phyloP scores from a whole-genome alignment of 345 rosid genomes.

The Eucalyptus camaldulensis region DNA sequence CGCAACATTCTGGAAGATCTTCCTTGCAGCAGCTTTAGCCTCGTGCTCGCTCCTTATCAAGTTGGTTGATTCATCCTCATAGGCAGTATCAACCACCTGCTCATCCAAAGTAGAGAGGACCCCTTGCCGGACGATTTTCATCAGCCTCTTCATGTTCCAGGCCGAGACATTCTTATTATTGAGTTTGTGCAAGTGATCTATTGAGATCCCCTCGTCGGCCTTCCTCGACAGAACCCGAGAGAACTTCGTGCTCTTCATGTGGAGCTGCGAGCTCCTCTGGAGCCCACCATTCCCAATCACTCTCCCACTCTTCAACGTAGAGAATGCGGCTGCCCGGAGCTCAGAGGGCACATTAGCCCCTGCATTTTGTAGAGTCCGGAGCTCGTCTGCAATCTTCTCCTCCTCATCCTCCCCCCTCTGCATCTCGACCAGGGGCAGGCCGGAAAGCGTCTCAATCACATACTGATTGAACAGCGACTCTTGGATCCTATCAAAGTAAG shows the following conservation, averaged over 20 bases:
- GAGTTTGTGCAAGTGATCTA: constrained; percentile 59
- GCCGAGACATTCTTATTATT: constrained; percentile 76
- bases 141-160: constrained; percentile 95
- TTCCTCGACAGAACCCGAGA: constrained; percentile 9
- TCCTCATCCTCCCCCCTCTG: constrained; percentile 32
- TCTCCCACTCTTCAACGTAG: constrained; percentile 1
- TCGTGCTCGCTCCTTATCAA: constrained; percentile 67
- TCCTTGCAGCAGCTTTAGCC: constrained; percentile 85
- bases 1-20: constrained; percentile 73
- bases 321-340: constrained; percentile 34
- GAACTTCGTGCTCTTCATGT: constrained; percentile 6
- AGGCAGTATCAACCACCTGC: constrained; percentile 24
- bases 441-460: constrained; percentile 73
- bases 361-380: constrained; percentile 38
- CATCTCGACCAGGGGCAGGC: constrained; percentile 60
- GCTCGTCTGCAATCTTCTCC: constrained; percentile 33
- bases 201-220: constrained; percentile 26
- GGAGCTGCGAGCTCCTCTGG: constrained; percentile 6
- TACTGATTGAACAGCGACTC: constrained; percentile 72
- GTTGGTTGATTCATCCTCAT: constrained; percentile 44
- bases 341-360: constrained; percentile 55
- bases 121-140: constrained; percentile 72
- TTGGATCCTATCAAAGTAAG: constrained; percentile 88
- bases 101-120: constrained; percentile 74
- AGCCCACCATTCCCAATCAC: not conserved